A percentile compares a stretch with the other conserved stretches of the same genome.
These are phyloP conservation scores for thale cress (Arabidopsis thaliana) DNA, from an alignment of 345 rosid genomes.

Conservation along the genomic window TAIR10.1 NC_003074.8:3919501-3920000, in stretches of 20 bases:
- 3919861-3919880: background rate
- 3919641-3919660: slow-evolving; percentile 79
- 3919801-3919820: slow-evolving; percentile 14
- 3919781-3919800: background rate
- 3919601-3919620: slow-evolving; percentile 59
- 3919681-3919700: slow-evolving; percentile 64
- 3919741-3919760: background rate
- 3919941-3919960: background rate
- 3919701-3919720: slow-evolving; percentile 54
- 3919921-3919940: slow-evolving; percentile 6
- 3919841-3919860: slow-evolving; percentile 14
- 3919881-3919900: slow-evolving; percentile 19
- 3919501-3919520: slow-evolving; percentile 17
- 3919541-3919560: slow-evolving; percentile 5
- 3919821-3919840: background rate
- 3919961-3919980: background rate
- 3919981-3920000: background rate
- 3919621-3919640: slow-evolving; percentile 77
- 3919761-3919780: background rate
- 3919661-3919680: slow-evolving; percentile 78
- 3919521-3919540: slow-evolving; percentile 3
- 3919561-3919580: background rate
- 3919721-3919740: background rate
- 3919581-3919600: slow-evolving; percentile 53
- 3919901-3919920: background rate